Evolutionary conservation across 495 filamentous ascomycete species (phyloP), one percentile per base, ranked within the genome.

Genomic region (Hypoxylon perforatum): DNA sequence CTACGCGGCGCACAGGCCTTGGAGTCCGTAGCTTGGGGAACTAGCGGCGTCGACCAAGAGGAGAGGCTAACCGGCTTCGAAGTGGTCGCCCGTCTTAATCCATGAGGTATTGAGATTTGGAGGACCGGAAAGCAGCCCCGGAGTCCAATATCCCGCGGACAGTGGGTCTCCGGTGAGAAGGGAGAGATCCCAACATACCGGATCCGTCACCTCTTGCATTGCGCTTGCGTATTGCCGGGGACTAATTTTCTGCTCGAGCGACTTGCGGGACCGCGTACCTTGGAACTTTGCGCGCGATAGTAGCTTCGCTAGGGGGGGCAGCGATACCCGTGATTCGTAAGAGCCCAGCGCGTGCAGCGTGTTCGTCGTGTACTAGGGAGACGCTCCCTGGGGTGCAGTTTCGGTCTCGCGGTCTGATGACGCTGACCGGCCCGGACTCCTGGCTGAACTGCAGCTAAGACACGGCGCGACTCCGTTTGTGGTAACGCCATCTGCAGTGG

Each of bases 181-280:
- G 25, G 25, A 28, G 3, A 30, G 38, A 22, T 56, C 36, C 55
- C 56, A 59, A 57, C 11, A 60, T 53, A 39, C 45, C 56, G 56
- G 56, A 64, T 45, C 66, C 46, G 66, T 61, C 38, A 52, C 19
- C 38, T 57, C 39, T 36, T 65, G 46, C 51, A 53, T 61, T 10
- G 45, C 39, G 57, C 61, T 58, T 65, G 36, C 46, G 51, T 39
- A 30, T 36, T 35, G 46, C 52, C 53, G 57, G 38, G 57, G 52
- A 35, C 23, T 48, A 35, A 51, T 61, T 46, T 18, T n/a, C 8
- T 10, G 30, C 30, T 9, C 30, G 30, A 25, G 38, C 46, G 49
- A n/a, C 48, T 44, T 60, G 54, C n/a, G 50, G 58, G 42, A n/a
- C 17, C 65, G 3, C 22, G 28, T 47, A 38, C 54, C 38, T n/a